phyloP scores from a whole-genome alignment of 306 rosid species.

The Myrica gale region DNA sequence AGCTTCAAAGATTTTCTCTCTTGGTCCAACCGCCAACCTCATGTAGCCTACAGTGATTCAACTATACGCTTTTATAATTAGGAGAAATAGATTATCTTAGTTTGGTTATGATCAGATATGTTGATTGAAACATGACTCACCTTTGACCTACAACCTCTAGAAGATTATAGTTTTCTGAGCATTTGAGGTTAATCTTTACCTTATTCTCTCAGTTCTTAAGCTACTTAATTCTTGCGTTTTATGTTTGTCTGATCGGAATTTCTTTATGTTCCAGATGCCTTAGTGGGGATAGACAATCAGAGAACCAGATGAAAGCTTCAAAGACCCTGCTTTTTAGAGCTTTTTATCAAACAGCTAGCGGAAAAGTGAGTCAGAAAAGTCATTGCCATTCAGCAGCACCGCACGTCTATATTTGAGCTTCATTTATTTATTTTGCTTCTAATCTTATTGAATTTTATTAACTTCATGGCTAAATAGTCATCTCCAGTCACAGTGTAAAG shows the following conservation, averaged over 20 bases:
- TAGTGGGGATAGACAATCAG: neutral
- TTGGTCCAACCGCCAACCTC: neutral
- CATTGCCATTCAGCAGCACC: constrained; percentile 9
- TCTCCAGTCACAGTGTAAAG: neutral
- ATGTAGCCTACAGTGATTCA: constrained; percentile 15
- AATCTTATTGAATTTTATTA: neutral
- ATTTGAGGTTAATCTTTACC: neutral
- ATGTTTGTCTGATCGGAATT: neutral
- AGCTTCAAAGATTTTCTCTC: constrained; percentile 15
- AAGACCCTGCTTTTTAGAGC: neutral
- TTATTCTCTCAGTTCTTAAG: neutral
- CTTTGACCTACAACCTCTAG: no score
- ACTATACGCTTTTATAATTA: neutral
- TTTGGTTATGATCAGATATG: neutral
- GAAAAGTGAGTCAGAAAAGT: neutral
- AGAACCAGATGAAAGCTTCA: neutral
- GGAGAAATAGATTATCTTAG: neutral
- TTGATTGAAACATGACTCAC: neutral
- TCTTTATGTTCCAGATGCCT: neutral
- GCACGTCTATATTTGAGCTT: no score
- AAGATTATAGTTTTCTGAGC: no score
- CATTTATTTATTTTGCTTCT: no score
- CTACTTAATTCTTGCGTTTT: no score
- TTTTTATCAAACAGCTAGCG: neutral
- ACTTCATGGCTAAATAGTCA: neutral